These are phyloP conservation scores for Hygrophorus pudorinus DNA, from an alignment of 768 basidiomycete genomes.

Conservation along the genomic window DNA sequence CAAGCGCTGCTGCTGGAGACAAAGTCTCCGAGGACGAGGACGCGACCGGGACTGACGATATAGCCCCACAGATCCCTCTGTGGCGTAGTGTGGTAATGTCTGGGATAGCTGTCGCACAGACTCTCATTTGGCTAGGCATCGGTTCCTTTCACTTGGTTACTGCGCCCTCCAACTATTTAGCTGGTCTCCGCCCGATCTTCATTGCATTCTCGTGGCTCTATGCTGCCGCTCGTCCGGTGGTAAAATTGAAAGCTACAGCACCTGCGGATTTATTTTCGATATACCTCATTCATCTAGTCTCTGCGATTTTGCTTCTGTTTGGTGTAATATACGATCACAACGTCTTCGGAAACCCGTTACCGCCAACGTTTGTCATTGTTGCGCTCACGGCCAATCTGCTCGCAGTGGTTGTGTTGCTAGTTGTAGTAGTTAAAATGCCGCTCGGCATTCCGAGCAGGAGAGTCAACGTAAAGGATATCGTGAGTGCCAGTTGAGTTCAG, in stretches of 20 bases:
- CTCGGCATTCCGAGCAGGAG: slow-evolving; percentile 48
- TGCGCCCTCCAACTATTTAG: slow-evolving; percentile 21
- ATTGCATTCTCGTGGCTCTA: slow-evolving; percentile 58
- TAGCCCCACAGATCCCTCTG: slow-evolving; percentile 27
- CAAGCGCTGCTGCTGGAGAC: slow-evolving; percentile 10
- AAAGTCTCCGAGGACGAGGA: slow-evolving; percentile 15
- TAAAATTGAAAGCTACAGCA: slow-evolving; percentile 43
- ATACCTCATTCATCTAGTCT: slow-evolving; percentile 38
- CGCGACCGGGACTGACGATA: slow-evolving; percentile 13
- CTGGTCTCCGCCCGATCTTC: slow-evolving; percentile 32
- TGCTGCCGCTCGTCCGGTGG: slow-evolving; percentile 44
- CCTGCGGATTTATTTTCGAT: slow-evolving; percentile 56
- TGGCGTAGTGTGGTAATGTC: slow-evolving; percentile 56
- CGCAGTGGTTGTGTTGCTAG: slow-evolving; percentile 31
- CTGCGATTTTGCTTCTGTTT: slow-evolving; percentile 39
- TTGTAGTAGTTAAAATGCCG: slow-evolving; percentile 50
- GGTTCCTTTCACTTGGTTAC: slow-evolving; percentile 46
- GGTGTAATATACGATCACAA: slow-evolving; percentile 42
- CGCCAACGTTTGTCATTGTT: slow-evolving; percentile 19
- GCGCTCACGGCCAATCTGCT: slow-evolving; percentile 33
- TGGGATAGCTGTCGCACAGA: slow-evolving; percentile 44
- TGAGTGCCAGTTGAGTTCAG: slow-evolving; percentile 23
- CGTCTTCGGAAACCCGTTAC: slow-evolving; percentile 33
- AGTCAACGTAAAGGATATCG: slow-evolving; percentile 49
- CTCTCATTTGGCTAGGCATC: slow-evolving; percentile 47